phyloP scores from a whole-genome alignment of 2,329 filamentous ascomycete species.

The Cercospora sp. region DNA sequence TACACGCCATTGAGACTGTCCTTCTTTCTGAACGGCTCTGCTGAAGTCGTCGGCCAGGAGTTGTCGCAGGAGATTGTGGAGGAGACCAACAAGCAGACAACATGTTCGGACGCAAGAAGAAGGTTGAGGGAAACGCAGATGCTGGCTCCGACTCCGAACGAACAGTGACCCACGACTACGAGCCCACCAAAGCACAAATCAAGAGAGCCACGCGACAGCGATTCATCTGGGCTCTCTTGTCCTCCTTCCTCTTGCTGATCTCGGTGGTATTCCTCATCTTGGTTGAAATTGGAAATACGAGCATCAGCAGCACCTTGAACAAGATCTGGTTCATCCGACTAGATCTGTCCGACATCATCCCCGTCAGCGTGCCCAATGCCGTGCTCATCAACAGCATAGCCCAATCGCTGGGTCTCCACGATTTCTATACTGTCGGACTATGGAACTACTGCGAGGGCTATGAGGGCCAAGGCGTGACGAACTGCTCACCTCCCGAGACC shows the following conservation, averaged over 20 bases:
- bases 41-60: neutral
- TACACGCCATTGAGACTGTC: neutral
- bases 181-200: conserved; percentile 41
- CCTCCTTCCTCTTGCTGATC: conserved; percentile 70
- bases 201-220: conserved; percentile 56
- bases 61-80: neutral
- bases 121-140: conserved; percentile 4
- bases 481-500: conserved; percentile 67
- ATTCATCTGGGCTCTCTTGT: conserved; percentile 62
- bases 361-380: conserved; percentile 68
- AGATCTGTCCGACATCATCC: conserved; percentile 78
- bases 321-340: conserved; percentile 83
- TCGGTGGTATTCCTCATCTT: conserved; percentile 77
- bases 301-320: conserved; percentile 59
- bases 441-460: conserved; percentile 95
- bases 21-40: neutral
- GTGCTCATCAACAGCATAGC: conserved; percentile 83
- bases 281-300: conserved; percentile 75
- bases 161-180: conserved; percentile 34
- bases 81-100: conserved; percentile 1
- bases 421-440: conserved; percentile 89
- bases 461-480: conserved; percentile 68
- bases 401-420: conserved; percentile 80
- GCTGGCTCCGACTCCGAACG: conserved; percentile 32
- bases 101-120: conserved; percentile 39